A percentile compares a stretch with the other conserved stretches of the same genome.
Evolutionary conservation across 2,329 filamentous ascomycete species (phyloP).

Genomic region (Botrytis sinoallii): DNA sequence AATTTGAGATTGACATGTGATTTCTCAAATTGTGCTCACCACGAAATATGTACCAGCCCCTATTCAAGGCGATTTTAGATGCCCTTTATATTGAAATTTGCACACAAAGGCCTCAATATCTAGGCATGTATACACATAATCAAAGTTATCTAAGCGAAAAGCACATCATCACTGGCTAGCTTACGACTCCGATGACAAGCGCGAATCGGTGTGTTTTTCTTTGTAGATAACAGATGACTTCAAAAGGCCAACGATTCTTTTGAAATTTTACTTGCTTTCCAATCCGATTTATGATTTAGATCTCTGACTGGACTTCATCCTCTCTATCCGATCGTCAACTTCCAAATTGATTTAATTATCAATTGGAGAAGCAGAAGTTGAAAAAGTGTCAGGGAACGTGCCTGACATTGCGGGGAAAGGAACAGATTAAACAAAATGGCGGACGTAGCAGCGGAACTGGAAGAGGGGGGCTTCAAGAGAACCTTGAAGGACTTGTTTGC

Average conservation of each 20-base stretch:
- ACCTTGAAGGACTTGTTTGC: conserved; percentile 79
- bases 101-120: background rate
- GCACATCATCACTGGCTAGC: conserved; percentile 14
- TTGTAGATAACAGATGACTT: conserved; percentile 11
- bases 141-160: conserved; percentile 11
- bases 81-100: background rate
- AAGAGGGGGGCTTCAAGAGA: conserved; percentile 35
- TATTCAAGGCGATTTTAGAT: background rate
- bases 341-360: background rate
- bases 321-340: background rate
- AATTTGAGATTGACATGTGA: background rate
- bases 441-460: conserved; percentile 35
- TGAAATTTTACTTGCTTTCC: background rate
- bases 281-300: background rate
- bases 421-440: conserved; percentile 31
- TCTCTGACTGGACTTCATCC: background rate
- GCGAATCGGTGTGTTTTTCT: conserved; percentile 10
- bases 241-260: background rate
- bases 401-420: background rate
- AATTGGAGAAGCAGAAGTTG: background rate
- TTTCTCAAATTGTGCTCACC: background rate
- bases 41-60: background rate
- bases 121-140: background rate
- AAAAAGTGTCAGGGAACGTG: background rate
- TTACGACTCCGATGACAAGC: conserved; percentile 11